phyloP scores from a whole-genome alignment of 1,284 basidiomycete genomes.

The Kalmanozyma brasiliensis region DNA sequence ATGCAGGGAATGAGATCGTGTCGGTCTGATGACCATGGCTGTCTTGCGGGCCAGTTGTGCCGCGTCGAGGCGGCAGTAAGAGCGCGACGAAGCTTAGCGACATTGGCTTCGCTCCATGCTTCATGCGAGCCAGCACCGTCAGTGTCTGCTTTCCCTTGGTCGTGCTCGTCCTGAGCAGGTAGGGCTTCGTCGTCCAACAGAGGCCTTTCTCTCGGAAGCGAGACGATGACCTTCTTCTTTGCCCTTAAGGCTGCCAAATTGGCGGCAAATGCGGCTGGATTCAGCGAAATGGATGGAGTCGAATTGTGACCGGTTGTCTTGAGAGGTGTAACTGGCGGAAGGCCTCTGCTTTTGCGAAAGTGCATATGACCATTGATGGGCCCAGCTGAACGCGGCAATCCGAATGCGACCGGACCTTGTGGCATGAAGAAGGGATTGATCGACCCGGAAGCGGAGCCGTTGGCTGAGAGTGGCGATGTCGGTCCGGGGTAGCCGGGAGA shows the following conservation, averaged over 20 bases:
- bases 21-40: conserved; percentile 12
- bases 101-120: conserved; percentile 2
- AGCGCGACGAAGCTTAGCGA: conserved; percentile 14
- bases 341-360: conserved; percentile 25
- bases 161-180: conserved; percentile 13
- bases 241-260: conserved; percentile 37
- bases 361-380: conserved; percentile 17
- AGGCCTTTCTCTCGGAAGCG: conserved; percentile 35
- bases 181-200: conserved; percentile 27
- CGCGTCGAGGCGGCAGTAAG: conserved; percentile 23
- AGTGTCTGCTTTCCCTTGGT: not conserved
- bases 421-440: conserved; percentile 23
- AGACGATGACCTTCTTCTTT: conserved; percentile 45
- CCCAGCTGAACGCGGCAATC: conserved; percentile 5
- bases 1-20: conserved; percentile 14
- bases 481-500: conserved; percentile 18
- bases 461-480: conserved; percentile 33
- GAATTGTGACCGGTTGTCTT: conserved; percentile 61
- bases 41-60: conserved; percentile 26
- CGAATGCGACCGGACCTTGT: conserved; percentile 8
- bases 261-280: conserved; percentile 53
- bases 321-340: conserved; percentile 51
- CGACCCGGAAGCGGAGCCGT: conserved; percentile 12
- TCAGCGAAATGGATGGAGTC: conserved; percentile 57
- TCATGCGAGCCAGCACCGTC: not conserved